A percentile compares a stretch with the other conserved stretches of the same genome.
phyloP scores from a whole-genome alignment of 2,329 filamentous ascomycete genomes.

The Aureobasidium sp. region DNA sequence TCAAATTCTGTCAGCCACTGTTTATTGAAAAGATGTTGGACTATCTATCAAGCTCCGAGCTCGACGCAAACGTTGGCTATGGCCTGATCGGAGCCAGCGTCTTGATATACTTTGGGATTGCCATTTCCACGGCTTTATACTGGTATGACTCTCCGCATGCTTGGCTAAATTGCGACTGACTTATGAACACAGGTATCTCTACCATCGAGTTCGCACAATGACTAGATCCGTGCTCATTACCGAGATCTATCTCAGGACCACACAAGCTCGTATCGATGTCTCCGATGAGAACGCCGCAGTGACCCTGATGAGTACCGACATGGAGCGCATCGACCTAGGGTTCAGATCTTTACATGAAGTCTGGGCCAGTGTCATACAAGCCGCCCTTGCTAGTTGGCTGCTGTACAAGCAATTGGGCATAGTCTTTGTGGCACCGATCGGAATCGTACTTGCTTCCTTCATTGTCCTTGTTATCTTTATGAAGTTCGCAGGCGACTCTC shows the following conservation, averaged over 20 bases:
- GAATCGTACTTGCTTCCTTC: not conserved
- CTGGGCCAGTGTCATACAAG: constrained; percentile 8
- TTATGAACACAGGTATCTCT: not conserved
- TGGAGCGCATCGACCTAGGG: constrained; percentile 5
- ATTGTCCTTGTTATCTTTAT: not conserved
- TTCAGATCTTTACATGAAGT: constrained; percentile 11
- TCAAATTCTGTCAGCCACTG: not conserved
- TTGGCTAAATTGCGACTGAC: not conserved
- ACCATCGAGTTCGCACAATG: not conserved
- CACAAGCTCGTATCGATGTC: not conserved
- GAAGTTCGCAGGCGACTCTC: not conserved
- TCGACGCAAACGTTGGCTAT: not conserved
- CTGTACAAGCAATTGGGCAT: constrained; percentile 10
- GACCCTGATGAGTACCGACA: constrained; percentile 13
- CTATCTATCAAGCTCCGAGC: not conserved
- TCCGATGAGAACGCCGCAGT: constrained; percentile 6
- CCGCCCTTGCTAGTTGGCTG: constrained; percentile 7
- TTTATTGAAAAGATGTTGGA: not conserved
- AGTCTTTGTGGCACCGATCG: constrained; percentile 6
- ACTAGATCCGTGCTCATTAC: constrained; percentile 2
- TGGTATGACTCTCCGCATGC: not conserved
- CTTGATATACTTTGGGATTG: not conserved
- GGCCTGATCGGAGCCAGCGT: not conserved
- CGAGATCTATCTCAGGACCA: constrained; percentile 6
- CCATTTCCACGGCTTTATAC: not conserved